Evolutionary conservation across 805 yeast genomes (phyloP).

Genomic region (Grigorovia transvaalensis): DNA sequence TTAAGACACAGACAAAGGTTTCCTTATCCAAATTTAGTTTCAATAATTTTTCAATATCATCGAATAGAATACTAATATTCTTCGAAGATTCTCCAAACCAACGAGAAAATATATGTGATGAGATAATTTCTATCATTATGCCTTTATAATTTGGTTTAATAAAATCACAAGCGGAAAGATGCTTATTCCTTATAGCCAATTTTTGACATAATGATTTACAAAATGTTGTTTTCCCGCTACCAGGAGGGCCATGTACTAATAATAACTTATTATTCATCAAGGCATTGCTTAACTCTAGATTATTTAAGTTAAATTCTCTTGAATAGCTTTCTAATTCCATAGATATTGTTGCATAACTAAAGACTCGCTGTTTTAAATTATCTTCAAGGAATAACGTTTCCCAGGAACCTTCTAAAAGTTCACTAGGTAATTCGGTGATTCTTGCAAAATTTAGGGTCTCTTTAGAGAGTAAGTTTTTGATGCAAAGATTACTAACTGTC

Average conservation of each 20-base stretch:
- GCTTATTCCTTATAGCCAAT: slow-evolving; percentile 24
- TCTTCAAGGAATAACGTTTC: slow-evolving; percentile 27
- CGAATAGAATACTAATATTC: slow-evolving; percentile 30
- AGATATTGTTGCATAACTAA: slow-evolving; percentile 27
- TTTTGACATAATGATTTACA: slow-evolving; percentile 35
- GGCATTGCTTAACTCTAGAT: slow-evolving; percentile 1
- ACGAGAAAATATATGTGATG: slow-evolving; percentile 35
- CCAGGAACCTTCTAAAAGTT: slow-evolving; percentile 28
- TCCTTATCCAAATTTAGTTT: slow-evolving; percentile 7
- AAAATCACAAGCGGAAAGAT: background rate
- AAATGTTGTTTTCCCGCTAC: slow-evolving; percentile 38
- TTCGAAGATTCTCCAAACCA: slow-evolving; percentile 40
- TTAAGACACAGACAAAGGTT: slow-evolving; percentile 28
- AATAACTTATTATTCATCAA: slow-evolving; percentile 21
- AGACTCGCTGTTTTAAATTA: slow-evolving; percentile 24
- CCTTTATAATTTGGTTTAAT: slow-evolving; percentile 13
- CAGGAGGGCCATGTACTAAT: slow-evolving; percentile 36
- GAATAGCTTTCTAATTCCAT: slow-evolving; percentile 17
- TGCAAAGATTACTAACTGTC: too few species aligned
- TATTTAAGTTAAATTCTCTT: slow-evolving; percentile 1
- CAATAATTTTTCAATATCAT: slow-evolving; percentile 24
- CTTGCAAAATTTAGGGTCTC: slow-evolving; percentile 12
- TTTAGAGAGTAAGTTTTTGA: slow-evolving; percentile 6
- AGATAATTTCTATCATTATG: slow-evolving; percentile 33
- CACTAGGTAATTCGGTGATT: slow-evolving; percentile 23